Evolutionary conservation across 2,329 filamentous ascomycete genomes (phyloP), one percentile per base, ranked within the genome.

Genomic region (Penicillium sp.): DNA sequence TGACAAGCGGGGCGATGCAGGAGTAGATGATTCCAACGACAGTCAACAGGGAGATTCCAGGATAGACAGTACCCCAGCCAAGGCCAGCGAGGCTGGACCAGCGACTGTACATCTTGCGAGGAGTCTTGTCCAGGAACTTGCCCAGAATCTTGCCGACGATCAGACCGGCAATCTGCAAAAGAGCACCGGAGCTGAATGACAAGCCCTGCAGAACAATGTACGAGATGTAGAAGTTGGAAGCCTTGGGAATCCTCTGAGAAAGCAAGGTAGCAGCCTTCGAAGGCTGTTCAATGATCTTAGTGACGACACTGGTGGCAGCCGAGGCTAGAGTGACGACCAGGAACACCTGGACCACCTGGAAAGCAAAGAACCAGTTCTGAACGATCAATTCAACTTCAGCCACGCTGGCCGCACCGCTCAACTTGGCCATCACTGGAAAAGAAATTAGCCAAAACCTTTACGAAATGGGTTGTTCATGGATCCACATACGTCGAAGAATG

Each of bases 141-240:
- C 89, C 87, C 38, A 90, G 73, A 5, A 95, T 64, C 41, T 82
- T 81, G 63, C 86, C 87, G 24, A 94, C 69, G 38, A 90, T 69
- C 41, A 97, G 77, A 13, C 89, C 88, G 16, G 70, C 74, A 38
- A 86, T 77, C 57, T 94, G 88, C 2, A 94, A 75, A 4, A 97
- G 69, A 1, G 86, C 79, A 38, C 84, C 80, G 0, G 87, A 79
- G 3, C 89, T 86, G 51, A 91, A 82, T 1, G 84, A 85, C 47
- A 97, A 69, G 27, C 91, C 94, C 68, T 97, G 93, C 2, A 98
- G 80, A 26, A 97, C 81, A 56, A 98, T 94, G 71, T 97, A 98
- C 0, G 86, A 88, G 16, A 97, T 84, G 69, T 96, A 98, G 64
- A 97, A 94, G 70, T 95, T 97, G 50, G 89, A 90, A 0, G 89